Evolutionary conservation across 306 rosid species (phyloP), one percentile per base, ranked within the genome.

Genomic region (Boehmeria nivea): DNA sequence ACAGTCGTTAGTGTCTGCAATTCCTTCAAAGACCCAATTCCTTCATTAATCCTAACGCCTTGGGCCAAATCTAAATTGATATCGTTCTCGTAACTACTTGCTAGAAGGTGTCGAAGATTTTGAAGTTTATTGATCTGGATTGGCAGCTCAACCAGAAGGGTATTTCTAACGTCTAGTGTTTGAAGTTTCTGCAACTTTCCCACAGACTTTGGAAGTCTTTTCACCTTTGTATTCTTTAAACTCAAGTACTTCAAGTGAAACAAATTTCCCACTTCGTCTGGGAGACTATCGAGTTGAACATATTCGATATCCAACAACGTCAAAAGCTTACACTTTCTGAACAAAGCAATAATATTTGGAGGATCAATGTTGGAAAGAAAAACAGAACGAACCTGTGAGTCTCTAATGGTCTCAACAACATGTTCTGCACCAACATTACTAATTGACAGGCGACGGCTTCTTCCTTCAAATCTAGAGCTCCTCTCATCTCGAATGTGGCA

Each of bases 171-270:
- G 15, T 59, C 53, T 8, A 59, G 24, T 16, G 53, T 27, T 15
- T 59, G 13, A 15, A 59, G 64, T 10, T 44, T 16, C 25, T 19
- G 23, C 18, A 59, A 52, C 52, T 43, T 59, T 9, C 53, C 42
- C 2, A 59, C 13, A 8, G 40, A 24, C 64, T 43, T 44, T 43
- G 53, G 64, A 17, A 59, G 53, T 19, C 12, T 59, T 22, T 31
- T 45, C 64, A 59, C 53, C n/a, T 17, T 43, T 2, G 64, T 59
- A 3, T 59, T 43, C 39, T 48, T 59, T 14, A 59, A 9, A 18
- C 42, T 47, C 50, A 66, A 51, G 18, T 57, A 57, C 27, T 3
- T 57, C 37, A 66, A 40, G 26, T 10, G 47, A 8, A 31, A 17
- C 12, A 67, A 21, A 22, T 38, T 19, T 26, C 49, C 63, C 22